phyloP scores from a whole-genome alignment of 75 land plant species.

The Pseudotsuga menziesii region DNA sequence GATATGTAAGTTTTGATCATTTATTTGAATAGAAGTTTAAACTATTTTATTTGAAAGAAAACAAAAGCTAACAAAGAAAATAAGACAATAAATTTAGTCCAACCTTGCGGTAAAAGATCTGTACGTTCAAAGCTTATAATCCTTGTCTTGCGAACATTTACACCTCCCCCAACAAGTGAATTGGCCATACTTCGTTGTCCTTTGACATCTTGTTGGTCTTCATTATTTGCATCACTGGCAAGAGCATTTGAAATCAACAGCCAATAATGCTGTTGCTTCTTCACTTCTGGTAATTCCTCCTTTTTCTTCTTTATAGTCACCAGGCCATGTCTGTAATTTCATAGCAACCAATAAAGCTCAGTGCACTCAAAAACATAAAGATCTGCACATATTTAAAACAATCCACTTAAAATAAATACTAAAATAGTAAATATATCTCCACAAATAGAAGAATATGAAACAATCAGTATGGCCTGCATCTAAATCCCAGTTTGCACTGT shows the following conservation, averaged over 20 bases:
- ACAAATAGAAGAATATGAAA: conserved; percentile 8
- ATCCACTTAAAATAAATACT: neutral
- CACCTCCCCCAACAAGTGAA: conserved; percentile 70
- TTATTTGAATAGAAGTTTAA: too few relatives aligned
- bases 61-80: too few relatives aligned
- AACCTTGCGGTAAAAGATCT: conserved; percentile 54
- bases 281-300: conserved; percentile 41
- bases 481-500: too few relatives aligned
- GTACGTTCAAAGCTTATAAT: conserved; percentile 42
- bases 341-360: conserved; percentile 3
- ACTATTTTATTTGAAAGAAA: too few relatives aligned
- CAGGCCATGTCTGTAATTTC: conserved; percentile 58
- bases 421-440: neutral
- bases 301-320: conserved; percentile 56
- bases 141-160: conserved; percentile 70
- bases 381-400: neutral
- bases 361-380: neutral
- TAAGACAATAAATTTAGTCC: neutral
- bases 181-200: conserved; percentile 54
- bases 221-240: conserved; percentile 24
- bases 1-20: too few relatives aligned
- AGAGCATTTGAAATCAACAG: conserved; percentile 30
- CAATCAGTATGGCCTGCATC: neutral
- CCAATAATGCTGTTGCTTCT: conserved; percentile 28
- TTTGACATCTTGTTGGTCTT: conserved; percentile 59